Percentiles rank a stretch among this genome's conserved stretches.
phyloP scores from a whole-genome alignment of 1,139 yeast species.

The Yamadazyma oceani region DNA sequence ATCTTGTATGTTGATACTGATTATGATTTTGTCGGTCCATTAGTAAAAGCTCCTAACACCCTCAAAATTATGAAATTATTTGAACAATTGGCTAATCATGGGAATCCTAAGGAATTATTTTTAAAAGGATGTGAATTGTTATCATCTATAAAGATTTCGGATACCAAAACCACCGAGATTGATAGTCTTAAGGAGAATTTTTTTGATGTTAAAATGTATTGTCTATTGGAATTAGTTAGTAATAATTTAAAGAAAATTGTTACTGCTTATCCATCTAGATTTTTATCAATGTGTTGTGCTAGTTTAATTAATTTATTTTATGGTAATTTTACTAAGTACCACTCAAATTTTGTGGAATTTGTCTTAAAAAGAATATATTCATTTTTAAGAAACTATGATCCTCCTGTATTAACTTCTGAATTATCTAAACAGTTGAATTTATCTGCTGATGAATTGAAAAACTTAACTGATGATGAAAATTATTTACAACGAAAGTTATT shows the following conservation, averaged over 20 bases:
- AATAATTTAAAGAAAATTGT: conserved; percentile 53
- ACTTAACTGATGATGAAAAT: conserved; percentile 51
- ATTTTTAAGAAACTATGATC: conserved; percentile 64
- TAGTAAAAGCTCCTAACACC: conserved; percentile 37
- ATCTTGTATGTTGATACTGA: conserved; percentile 43
- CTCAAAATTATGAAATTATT: conserved; percentile 50
- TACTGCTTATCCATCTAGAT: conserved; percentile 74
- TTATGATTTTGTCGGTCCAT: conserved; percentile 17
- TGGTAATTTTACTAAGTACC: conserved; percentile 26
- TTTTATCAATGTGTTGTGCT: conserved; percentile 63
- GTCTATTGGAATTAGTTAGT: conserved; percentile 59
- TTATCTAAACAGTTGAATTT: conserved; percentile 27
- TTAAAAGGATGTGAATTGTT: conserved; percentile 68
- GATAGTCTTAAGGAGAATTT: conserved; percentile 27
- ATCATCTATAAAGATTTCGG: conserved; percentile 23
- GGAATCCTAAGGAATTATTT: conserved; percentile 79
- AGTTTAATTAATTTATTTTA: conserved; percentile 53
- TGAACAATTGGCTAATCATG: conserved; percentile 57
- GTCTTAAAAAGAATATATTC: conserved; percentile 60
- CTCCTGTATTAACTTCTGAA: conserved; percentile 41
- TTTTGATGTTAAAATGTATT: conserved; percentile 60
- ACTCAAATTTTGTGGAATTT: conserved; percentile 36
- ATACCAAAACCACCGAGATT: conserved; percentile 17
- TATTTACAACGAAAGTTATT: conserved; percentile 49
- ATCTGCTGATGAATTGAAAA: conserved; percentile 37